phyloP scores from a whole-genome alignment of 1,284 basidiomycete species.

The Puccinia brachypodii region DNA sequence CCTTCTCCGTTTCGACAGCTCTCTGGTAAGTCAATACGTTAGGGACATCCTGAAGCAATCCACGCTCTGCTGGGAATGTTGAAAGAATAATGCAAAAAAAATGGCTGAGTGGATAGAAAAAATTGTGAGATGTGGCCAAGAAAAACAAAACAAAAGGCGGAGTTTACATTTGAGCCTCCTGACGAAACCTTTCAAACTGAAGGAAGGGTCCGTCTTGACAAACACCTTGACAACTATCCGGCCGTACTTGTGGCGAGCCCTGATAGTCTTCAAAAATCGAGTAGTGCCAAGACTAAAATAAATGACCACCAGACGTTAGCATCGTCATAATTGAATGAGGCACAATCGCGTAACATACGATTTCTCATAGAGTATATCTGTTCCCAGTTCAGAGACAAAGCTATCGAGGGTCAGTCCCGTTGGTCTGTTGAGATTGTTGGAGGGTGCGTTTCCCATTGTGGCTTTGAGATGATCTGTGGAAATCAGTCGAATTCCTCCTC shows the following conservation, averaged over 20 bases:
- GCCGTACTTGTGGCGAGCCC: slow-evolving; percentile 70
- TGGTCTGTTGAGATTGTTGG: slow-evolving; percentile 47
- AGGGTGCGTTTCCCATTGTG: slow-evolving; percentile 51
- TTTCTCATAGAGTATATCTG: slow-evolving; percentile 83
- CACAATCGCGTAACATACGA: slow-evolving; percentile 63
- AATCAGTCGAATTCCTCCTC: too few relatives aligned
- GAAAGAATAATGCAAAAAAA: not conserved
- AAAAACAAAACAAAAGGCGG: not conserved
- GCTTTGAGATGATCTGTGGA: too few relatives aligned
- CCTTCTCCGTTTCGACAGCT: slow-evolving; percentile 92
- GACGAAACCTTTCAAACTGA: slow-evolving; percentile 69
- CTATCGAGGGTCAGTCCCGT: slow-evolving; percentile 74
- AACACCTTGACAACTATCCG: slow-evolving; percentile 76
- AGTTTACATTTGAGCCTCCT: slow-evolving; percentile 67
- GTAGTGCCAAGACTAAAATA: slow-evolving; percentile 74
- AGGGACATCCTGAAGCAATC: slow-evolving; percentile 76
- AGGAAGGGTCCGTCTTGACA: slow-evolving; percentile 73
- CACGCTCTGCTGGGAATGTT: slow-evolving; percentile 65
- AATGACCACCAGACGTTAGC: not conserved
- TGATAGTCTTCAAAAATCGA: slow-evolving; percentile 89
- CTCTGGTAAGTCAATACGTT: slow-evolving; percentile 88
- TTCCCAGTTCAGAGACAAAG: slow-evolving; percentile 80
- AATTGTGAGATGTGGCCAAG: slow-evolving; percentile 13
- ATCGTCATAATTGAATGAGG: slow-evolving; percentile 1
- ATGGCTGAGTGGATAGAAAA: slow-evolving; percentile 50